phyloP scores from a whole-genome alignment of 2,329 filamentous ascomycete genomes.

The Cladorrhinum sp. region DNA sequence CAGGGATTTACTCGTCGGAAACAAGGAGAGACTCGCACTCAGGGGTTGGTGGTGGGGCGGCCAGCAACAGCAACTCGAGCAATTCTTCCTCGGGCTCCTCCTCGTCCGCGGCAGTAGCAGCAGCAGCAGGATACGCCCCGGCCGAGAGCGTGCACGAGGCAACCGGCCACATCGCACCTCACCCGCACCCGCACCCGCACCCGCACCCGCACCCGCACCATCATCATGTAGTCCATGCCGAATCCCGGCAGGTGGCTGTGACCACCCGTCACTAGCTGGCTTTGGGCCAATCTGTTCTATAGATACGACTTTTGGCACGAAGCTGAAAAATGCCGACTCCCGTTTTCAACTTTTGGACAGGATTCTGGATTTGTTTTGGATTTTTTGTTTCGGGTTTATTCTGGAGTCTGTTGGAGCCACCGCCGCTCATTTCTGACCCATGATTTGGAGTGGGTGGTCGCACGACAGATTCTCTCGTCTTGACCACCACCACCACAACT shows the following conservation, averaged over 20 bases:
- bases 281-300: too few species aligned
- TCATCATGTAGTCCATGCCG: background rate
- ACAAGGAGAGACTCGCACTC: slow-evolving; percentile 27
- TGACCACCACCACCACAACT: too few species aligned
- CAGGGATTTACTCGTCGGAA: slow-evolving; percentile 25
- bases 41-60: background rate
- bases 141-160: background rate
- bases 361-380: too few species aligned
- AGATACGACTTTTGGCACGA: background rate
- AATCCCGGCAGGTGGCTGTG: background rate
- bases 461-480: too few species aligned
- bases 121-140: background rate
- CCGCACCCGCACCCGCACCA: background rate
- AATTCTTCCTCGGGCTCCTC: background rate
- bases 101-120: background rate
- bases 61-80: background rate
- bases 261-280: background rate
- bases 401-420: too few species aligned
- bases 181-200: background rate
- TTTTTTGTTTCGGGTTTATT: too few species aligned
- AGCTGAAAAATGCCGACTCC: background rate
- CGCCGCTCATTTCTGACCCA: too few species aligned
- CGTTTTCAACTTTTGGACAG: too few species aligned
- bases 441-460: too few species aligned
- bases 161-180: background rate